Evolutionary conservation across 1,284 basidiomycete genomes (phyloP), one percentile per base, ranked within the genome.

Genomic region (Ceratobasidium sp.): DNA sequence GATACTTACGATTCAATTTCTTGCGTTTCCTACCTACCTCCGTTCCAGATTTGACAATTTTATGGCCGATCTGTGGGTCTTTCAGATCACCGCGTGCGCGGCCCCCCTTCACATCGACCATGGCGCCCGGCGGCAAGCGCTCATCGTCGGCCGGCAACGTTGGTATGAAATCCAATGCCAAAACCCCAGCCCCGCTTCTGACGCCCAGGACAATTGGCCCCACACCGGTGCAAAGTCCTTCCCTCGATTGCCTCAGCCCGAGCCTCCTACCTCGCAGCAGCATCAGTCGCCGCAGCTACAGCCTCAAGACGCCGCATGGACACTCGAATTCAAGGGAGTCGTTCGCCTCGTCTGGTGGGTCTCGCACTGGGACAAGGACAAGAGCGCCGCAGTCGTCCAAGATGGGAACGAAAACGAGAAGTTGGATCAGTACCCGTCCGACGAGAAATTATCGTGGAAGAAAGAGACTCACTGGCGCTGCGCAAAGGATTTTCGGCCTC

Each of bases 311-410:
- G 61, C 18, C 44, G 58, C 72, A 6, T 80, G 79, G 79, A 78
- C 71, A 40, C 77, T 80, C 53, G 79, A 80, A 55, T 78, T 80
- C 60, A 71, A 72, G 12, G 79, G 79, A 6, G 66, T 80, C 49
- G 73, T 72, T 23, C 73, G 69, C 26, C 53, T 78, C 15, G 79
- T 79, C 42, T 33, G 77, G 6, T 80, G 79, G 79, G 79, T 78
- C 44, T 79, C 78, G 49, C 72, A 66, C 40, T 26, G 67, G 33
- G 64, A 69, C 40, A 67, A 70, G 13, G 53, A 1, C 61, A 51
- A 39, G n/a, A 23, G 53, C 20, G 33, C 46, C 6, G 18, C 53
- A 42, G 55, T 26, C 49, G 39, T 42, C 42, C 51, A 68, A 40
- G 49, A 33, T 33, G 56, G 7, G 28, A 67, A 51, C 64, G 64